phyloP scores from a whole-genome alignment of 495 filamentous ascomycete genomes.

The Amorphotheca resinae region DNA sequence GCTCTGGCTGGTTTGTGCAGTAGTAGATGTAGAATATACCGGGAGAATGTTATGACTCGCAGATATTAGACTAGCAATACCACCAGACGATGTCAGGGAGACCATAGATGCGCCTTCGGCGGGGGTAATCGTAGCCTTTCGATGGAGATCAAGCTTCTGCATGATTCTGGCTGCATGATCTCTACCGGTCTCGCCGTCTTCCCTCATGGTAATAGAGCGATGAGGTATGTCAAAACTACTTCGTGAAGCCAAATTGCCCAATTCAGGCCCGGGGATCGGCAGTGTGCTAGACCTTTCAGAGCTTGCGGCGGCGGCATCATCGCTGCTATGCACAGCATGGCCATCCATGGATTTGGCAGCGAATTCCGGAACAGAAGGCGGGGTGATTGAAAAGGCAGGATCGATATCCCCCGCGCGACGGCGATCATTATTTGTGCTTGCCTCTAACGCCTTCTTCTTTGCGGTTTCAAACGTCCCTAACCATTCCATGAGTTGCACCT shows the following conservation, averaged over 20 bases:
- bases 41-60: slow-evolving; percentile 71
- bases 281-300: slow-evolving; percentile 53
- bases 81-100: slow-evolving; percentile 33
- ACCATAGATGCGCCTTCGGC: slow-evolving; percentile 17
- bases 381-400: slow-evolving; percentile 85
- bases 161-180: slow-evolving; percentile 82
- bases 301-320: slow-evolving; percentile 32
- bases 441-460: slow-evolving; percentile 80
- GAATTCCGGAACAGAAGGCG: slow-evolving; percentile 79
- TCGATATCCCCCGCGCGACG: slow-evolving; percentile 50
- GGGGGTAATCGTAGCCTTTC: slow-evolving; percentile 44
- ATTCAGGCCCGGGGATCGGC: slow-evolving; percentile 51
- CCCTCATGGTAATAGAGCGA: slow-evolving; percentile 35
- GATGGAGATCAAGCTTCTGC: slow-evolving; percentile 81
- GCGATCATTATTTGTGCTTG: slow-evolving; percentile 45
- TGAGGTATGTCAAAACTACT: slow-evolving; percentile 62
- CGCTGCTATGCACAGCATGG: slow-evolving; percentile 43
- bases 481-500: slow-evolving; percentile 82
- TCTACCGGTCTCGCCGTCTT: slow-evolving; percentile 51
- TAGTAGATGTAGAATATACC: slow-evolving; percentile 30
- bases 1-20: slow-evolving; percentile 18
- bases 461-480: slow-evolving; percentile 83
- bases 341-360: slow-evolving; percentile 63
- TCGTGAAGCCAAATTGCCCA: slow-evolving; percentile 35
- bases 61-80: slow-evolving; percentile 81